Evolutionary conservation across 371 early-diverging fungal genomes (phyloP).

Genomic region (Apophysomyces trapeziformis): DNA sequence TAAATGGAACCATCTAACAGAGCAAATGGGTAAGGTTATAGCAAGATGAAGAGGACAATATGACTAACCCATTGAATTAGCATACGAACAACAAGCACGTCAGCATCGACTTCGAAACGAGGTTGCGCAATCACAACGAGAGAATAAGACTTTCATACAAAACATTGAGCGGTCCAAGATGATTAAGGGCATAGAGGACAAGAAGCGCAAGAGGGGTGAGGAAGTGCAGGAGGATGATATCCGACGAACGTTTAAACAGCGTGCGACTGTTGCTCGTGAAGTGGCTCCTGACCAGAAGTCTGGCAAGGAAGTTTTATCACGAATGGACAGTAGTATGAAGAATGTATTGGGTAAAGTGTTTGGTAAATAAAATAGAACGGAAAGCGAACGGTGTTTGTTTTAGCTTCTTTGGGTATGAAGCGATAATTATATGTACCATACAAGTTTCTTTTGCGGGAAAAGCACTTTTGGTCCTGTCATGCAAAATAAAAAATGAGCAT

Average conservation of each 20-base stretch:
- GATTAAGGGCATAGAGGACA: constrained; percentile 76
- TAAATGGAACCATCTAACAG: constrained; percentile 95
- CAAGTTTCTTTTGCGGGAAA: too few species aligned
- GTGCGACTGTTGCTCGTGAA: constrained; percentile 49
- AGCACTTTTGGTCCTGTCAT: too few species aligned
- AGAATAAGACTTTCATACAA: constrained; percentile 83
- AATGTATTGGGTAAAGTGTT: constrained; percentile 47
- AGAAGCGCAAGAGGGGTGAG: constrained; percentile 53
- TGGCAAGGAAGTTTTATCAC: constrained; percentile 28
- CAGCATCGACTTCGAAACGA: constrained; percentile 86
- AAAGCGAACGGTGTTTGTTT: too few species aligned
- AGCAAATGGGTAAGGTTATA: constrained; percentile 75
- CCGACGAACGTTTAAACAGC: constrained; percentile 69
- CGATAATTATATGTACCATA: too few species aligned
- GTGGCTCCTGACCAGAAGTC: constrained; percentile 26
- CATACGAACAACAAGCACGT: constrained; percentile 80
- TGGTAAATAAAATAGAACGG: constrained; percentile 28
- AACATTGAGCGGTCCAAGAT: constrained; percentile 89
- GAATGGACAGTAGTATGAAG: constrained; percentile 38
- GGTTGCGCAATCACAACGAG: constrained; percentile 82
- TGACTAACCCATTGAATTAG: constrained; percentile 35
- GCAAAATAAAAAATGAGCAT: too few species aligned
- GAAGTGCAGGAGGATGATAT: constrained; percentile 41
- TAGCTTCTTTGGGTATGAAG: too few species aligned
- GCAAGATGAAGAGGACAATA: background rate